Conservation (phyloP, 305 asterid genomes). For the Solanum aculeatissimum region DNA sequence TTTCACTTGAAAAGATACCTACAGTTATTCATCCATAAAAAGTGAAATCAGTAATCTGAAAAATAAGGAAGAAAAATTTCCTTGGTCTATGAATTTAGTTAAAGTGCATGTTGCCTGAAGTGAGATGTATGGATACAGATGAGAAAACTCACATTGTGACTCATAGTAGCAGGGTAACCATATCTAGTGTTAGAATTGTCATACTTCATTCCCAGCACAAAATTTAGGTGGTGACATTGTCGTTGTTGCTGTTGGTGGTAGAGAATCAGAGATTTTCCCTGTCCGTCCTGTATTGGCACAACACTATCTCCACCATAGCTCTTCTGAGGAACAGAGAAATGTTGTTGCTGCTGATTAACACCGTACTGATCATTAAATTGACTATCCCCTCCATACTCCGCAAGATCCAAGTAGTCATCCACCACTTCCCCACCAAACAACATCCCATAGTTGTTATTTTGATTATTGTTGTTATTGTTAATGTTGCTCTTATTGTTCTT, state of each 20-base stretch:
- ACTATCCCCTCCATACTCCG: conserved; percentile 24
- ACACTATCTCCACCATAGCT: conserved; percentile 32
- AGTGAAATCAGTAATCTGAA: neutral
- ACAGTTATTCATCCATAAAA: neutral
- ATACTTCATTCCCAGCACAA: conserved; percentile 26
- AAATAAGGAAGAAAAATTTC: neutral
- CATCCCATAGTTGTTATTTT: conserved; percentile 5
- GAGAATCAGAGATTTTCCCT: conserved; percentile 12
- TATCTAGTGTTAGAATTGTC: conserved; percentile 21
- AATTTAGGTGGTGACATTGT: conserved; percentile 14
- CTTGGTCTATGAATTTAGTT: neutral
- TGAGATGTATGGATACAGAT: neutral
- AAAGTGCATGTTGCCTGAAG: neutral
- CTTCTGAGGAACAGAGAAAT: conserved; percentile 15
- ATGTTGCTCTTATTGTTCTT: conserved; percentile 18
- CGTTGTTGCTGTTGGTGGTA: neutral
- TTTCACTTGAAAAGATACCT: neutral
- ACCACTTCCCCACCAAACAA: conserved; percentile 22
- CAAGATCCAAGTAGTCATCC: conserved; percentile 48
- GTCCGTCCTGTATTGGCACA: conserved; percentile 33
- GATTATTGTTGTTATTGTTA: neutral
- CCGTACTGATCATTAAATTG: conserved; percentile 13
- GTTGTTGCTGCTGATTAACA: conserved; percentile 1
- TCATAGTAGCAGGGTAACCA: conserved; percentile 24
- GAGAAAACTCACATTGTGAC: conserved; percentile 36